A percentile compares a stretch with the other conserved stretches of the same genome.
Evolutionary conservation across 2,329 filamentous ascomycete species (phyloP).

Genomic region (Pseudogymnoascus sp.): DNA sequence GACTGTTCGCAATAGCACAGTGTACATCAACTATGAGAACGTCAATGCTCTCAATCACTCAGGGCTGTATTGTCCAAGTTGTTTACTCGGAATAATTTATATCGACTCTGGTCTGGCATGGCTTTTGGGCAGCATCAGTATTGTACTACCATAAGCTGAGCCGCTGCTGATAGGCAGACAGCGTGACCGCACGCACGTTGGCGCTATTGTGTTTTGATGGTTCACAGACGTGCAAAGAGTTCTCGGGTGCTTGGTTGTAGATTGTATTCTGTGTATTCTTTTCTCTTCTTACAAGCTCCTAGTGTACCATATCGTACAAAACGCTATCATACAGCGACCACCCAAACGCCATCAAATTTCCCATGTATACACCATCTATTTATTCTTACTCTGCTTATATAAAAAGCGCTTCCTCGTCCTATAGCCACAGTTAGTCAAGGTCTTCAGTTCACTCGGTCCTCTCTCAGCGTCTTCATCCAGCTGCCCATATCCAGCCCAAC

Average conservation of each 20-base stretch:
- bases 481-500: neutral
- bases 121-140: neutral
- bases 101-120: neutral
- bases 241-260: neutral
- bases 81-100: neutral
- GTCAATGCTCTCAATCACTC: neutral
- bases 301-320: constrained; percentile 6
- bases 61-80: neutral
- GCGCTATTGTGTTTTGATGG: neutral
- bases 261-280: neutral
- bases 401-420: constrained; percentile 60
- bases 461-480: neutral
- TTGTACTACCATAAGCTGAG: neutral
- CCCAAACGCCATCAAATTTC: constrained; percentile 7
- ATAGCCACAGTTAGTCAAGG: constrained; percentile 13
- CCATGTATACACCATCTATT: constrained; percentile 19
- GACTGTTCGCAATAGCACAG: neutral
- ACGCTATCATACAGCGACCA: constrained; percentile 9
- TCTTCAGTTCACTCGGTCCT: neutral
- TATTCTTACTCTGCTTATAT: constrained; percentile 66
- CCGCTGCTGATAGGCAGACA: neutral
- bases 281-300: constrained; percentile 1
- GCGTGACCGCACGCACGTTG: neutral
- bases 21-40: neutral
- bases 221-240: neutral